A percentile compares a stretch with the other conserved stretches of the same genome.
These are phyloP conservation scores for Dentipellis fragilis DNA, from an alignment of 768 basidiomycete species.

Conservation along the genomic window DNA sequence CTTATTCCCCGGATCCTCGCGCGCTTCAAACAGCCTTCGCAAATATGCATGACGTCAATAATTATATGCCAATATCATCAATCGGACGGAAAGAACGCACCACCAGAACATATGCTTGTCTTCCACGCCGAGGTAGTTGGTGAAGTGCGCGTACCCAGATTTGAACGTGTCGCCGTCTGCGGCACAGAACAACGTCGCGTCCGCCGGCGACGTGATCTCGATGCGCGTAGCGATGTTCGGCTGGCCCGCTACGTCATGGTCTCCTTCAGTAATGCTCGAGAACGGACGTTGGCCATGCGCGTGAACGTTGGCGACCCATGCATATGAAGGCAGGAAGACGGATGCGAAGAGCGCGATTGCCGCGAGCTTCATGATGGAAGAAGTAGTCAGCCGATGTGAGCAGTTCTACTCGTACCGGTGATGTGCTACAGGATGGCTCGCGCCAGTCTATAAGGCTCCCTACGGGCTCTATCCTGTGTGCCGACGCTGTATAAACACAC, in stretches of 20 bases:
- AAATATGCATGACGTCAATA: background rate
- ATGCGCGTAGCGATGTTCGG: background rate
- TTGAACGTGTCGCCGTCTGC: background rate
- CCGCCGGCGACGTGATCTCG: background rate
- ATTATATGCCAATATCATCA: too few relatives aligned
- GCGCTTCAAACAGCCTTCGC: background rate
- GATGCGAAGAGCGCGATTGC: too few relatives aligned
- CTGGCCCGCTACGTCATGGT: background rate
- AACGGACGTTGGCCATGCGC: too few relatives aligned
- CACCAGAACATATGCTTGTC: background rate
- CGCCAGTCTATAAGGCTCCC: too few relatives aligned
- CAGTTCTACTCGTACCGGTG: too few relatives aligned
- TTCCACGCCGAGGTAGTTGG: background rate
- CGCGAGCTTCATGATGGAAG: too few relatives aligned
- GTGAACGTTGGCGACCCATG: too few relatives aligned
- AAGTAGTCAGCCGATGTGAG: too few relatives aligned
- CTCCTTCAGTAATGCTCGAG: background rate
- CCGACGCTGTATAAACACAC: too few relatives aligned
- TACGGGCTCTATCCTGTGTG: too few relatives aligned
- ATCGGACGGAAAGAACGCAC: background rate
- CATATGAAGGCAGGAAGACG: too few relatives aligned
- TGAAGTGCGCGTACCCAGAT: background rate
- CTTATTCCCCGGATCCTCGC: background rate
- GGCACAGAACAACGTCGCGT: background rate
- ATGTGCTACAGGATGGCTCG: too few relatives aligned